Percentiles rank a stretch among this genome's conserved stretches.
Evolutionary conservation across 495 filamentous ascomycete genomes (phyloP).

Genomic region (Opeltia flavorubescens): DNA sequence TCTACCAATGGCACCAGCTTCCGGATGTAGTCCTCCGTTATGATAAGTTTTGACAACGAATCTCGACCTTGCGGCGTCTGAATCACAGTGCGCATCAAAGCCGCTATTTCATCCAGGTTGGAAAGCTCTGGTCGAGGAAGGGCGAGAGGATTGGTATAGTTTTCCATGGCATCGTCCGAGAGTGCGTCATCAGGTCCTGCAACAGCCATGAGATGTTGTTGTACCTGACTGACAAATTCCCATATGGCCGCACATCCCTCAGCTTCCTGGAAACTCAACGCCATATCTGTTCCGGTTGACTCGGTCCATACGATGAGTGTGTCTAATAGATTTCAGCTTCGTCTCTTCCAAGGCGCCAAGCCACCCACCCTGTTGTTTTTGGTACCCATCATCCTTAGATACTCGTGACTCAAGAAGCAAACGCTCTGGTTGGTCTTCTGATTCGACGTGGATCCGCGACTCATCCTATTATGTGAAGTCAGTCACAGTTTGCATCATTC

Average conservation of each 20-base stretch:
- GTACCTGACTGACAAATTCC: constrained; percentile 82
- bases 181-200: constrained; percentile 70
- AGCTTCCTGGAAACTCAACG: constrained; percentile 93
- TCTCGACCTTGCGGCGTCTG: constrained; percentile 66
- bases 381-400: constrained; percentile 87
- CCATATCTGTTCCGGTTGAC: constrained; percentile 78
- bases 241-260: constrained; percentile 90
- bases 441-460: constrained; percentile 78
- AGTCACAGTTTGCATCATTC: constrained; percentile 13
- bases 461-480: constrained; percentile 43
- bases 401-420: constrained; percentile 78
- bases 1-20: constrained; percentile 77
- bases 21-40: constrained; percentile 69
- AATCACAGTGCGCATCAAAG: constrained; percentile 61
- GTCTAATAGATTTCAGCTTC: constrained; percentile 35
- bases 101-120: constrained; percentile 70
- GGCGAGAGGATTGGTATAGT: constrained; percentile 44
- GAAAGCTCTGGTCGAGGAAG: constrained; percentile 67
- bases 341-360: neutral
- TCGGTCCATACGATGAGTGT: constrained; percentile 99
- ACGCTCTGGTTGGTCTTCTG: constrained; percentile 77
- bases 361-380: constrained; percentile 85
- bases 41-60: constrained; percentile 74
- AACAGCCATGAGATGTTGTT: constrained; percentile 46
- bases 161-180: constrained; percentile 73